Percentiles rank a stretch among this genome's conserved stretches.
phyloP scores from a whole-genome alignment of 306 rosid species.

The Purshia tridentata region DNA sequence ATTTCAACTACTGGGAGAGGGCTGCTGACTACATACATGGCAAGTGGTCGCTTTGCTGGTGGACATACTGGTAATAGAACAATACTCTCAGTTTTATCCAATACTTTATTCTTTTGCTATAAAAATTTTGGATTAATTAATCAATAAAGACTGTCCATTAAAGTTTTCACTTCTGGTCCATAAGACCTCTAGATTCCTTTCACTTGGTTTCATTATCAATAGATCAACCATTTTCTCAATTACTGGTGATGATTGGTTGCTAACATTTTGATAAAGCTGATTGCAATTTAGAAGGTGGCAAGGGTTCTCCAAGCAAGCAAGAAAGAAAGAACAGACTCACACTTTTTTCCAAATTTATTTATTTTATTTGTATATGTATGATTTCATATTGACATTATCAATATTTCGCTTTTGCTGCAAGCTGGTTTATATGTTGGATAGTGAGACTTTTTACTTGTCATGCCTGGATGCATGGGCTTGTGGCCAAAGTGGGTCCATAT shows the following conservation, averaged over 20 bases:
- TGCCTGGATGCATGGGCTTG: not conserved
- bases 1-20: not conserved
- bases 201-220: not conserved
- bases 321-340: not conserved
- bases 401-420: not conserved
- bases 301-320: not conserved
- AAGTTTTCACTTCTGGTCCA: not conserved
- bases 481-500: not conserved
- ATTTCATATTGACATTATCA: not conserved
- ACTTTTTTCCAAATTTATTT: not conserved
- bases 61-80: conserved; percentile 25
- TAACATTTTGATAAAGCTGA: not conserved
- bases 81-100: not conserved
- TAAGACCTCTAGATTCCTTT: not conserved
- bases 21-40: conserved; percentile 22
- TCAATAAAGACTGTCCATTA: not conserved
- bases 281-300: not conserved
- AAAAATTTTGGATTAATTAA: not conserved
- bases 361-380: not conserved
- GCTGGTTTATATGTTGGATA: not conserved
- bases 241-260: not conserved
- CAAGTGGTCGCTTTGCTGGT: conserved; percentile 28
- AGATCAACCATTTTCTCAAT: not conserved
- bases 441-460: not conserved
- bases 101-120: not conserved